phyloP scores from a whole-genome alignment of 2,329 filamentous ascomycete genomes.

The Colletotrichum lindemuthianum region DNA sequence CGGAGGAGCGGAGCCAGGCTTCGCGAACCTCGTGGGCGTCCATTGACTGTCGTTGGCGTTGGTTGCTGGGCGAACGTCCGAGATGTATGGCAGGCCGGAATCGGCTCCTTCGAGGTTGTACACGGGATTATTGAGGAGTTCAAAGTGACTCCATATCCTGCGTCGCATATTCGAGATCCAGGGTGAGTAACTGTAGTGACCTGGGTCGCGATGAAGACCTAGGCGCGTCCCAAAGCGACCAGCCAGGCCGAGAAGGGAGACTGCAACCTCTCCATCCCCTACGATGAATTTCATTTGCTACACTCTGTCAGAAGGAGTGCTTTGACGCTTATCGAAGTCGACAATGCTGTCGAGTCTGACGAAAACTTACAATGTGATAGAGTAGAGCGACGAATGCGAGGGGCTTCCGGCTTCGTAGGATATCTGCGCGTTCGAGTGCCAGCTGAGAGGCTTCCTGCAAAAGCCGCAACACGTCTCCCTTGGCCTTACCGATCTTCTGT shows the following conservation, averaged over 20 bases:
- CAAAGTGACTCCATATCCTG: conserved; percentile 28
- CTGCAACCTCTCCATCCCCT: conserved; percentile 27
- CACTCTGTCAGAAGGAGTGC: background rate
- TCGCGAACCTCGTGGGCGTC: conserved; percentile 34
- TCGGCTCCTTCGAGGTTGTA: conserved; percentile 37
- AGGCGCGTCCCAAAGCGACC: conserved; percentile 28
- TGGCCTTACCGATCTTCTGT: conserved; percentile 18
- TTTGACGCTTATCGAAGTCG: too few relatives aligned
- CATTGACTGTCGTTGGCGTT: conserved; percentile 38
- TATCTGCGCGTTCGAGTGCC: conserved; percentile 27
- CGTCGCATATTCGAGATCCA: conserved; percentile 29
- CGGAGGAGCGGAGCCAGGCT: conserved; percentile 29
- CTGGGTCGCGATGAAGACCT: conserved; percentile 29
- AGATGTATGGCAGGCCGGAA: conserved; percentile 31
- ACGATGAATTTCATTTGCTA: conserved; percentile 31
- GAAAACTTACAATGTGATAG: conserved; percentile 27
- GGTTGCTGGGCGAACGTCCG: conserved; percentile 26
- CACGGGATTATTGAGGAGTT: conserved; percentile 35
- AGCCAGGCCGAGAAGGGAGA: conserved; percentile 24
- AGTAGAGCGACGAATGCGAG: conserved; percentile 26
- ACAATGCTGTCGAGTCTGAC: background rate
- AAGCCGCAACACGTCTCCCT: conserved; percentile 18
- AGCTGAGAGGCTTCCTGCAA: conserved; percentile 25
- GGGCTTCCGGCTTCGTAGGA: conserved; percentile 27
- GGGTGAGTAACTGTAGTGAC: conserved; percentile 30